Percentiles rank a stretch among this genome's conserved stretches.
phyloP scores from a whole-genome alignment of 306 rosid species.

The Rosa persica region DNA sequence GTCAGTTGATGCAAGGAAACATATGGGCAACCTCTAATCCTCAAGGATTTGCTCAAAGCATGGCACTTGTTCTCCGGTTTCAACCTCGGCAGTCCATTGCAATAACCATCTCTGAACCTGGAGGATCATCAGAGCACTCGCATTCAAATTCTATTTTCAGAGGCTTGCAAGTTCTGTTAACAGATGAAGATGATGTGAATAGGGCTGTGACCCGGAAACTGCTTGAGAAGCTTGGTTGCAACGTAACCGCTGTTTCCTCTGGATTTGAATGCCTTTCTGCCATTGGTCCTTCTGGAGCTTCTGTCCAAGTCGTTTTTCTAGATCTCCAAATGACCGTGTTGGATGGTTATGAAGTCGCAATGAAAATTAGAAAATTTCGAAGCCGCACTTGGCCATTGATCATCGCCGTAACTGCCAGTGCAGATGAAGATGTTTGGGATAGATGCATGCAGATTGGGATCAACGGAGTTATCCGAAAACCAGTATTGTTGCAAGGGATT shows the following conservation, averaged over 20 bases:
- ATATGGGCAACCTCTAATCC: constrained; percentile 69
- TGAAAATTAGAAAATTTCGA: constrained; percentile 64
- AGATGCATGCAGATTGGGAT: constrained; percentile 78
- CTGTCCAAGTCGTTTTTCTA: constrained; percentile 67
- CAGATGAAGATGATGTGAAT: constrained; percentile 84
- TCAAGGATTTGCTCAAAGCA: constrained; percentile 81
- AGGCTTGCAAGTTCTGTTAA: constrained; percentile 74
- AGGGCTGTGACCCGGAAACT: constrained; percentile 77
- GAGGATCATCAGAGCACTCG: constrained; percentile 61
- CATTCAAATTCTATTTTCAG: constrained; percentile 68
- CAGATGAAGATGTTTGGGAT: constrained; percentile 84
- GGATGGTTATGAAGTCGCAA: constrained; percentile 86
- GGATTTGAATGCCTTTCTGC: constrained; percentile 85
- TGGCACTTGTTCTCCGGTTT: constrained; percentile 85
- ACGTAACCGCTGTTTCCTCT: constrained; percentile 68
- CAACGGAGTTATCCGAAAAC: constrained; percentile 78
- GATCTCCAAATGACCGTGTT: constrained; percentile 85
- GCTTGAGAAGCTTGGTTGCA: constrained; percentile 91
- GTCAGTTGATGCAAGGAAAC: constrained; percentile 98
- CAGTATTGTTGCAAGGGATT: constrained; percentile 77
- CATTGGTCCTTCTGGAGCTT: constrained; percentile 58
- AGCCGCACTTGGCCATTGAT: constrained; percentile 86
- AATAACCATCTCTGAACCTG: constrained; percentile 74
- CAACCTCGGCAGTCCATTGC: constrained; percentile 72
- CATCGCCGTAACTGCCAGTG: constrained; percentile 63